phyloP scores from a whole-genome alignment of 2,329 filamentous ascomycete species.

The Fusarium chlamydosporum region DNA sequence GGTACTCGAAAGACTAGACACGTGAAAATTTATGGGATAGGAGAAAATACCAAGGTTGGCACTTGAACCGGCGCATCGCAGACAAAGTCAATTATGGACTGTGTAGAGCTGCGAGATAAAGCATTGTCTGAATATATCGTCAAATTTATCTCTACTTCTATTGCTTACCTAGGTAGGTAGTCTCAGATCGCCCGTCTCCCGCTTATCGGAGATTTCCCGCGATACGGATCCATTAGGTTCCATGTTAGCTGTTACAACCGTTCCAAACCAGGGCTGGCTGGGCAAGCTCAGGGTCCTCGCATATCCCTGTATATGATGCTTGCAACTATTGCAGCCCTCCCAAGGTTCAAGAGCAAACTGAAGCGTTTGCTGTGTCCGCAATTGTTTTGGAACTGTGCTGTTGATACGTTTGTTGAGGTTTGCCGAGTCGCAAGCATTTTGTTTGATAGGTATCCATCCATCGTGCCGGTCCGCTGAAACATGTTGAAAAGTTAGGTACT shows the following conservation, averaged over 20 bases:
- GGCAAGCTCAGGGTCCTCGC: slow-evolving; percentile 29
- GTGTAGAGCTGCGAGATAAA: neutral
- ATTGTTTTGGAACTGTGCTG: slow-evolving; percentile 9
- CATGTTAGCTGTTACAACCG: slow-evolving; percentile 19
- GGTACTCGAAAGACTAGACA: neutral
- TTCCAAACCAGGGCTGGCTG: slow-evolving; percentile 20
- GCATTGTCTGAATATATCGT: neutral
- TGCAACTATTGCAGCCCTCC: slow-evolving; percentile 4
- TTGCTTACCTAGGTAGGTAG: neutral
- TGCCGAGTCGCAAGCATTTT: slow-evolving; percentile 22
- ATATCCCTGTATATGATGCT: slow-evolving; percentile 29
- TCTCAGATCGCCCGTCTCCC: slow-evolving; percentile 33
- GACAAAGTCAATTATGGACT: neutral
- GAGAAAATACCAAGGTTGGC: neutral
- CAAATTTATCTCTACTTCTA: neutral
- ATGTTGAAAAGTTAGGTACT: neutral
- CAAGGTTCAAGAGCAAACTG: slow-evolving; percentile 1
- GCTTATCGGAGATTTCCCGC: slow-evolving; percentile 51
- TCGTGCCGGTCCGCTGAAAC: neutral
- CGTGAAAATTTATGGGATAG: neutral
- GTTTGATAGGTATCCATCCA: neutral
- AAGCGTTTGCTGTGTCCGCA: slow-evolving; percentile 11
- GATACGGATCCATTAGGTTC: slow-evolving; percentile 12
- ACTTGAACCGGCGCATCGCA: neutral
- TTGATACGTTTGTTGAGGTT: slow-evolving; percentile 10